Base-by-base conservation (phyloP, 164 flowering plant genomes). In the Dillenia suffruticosa region DNA sequence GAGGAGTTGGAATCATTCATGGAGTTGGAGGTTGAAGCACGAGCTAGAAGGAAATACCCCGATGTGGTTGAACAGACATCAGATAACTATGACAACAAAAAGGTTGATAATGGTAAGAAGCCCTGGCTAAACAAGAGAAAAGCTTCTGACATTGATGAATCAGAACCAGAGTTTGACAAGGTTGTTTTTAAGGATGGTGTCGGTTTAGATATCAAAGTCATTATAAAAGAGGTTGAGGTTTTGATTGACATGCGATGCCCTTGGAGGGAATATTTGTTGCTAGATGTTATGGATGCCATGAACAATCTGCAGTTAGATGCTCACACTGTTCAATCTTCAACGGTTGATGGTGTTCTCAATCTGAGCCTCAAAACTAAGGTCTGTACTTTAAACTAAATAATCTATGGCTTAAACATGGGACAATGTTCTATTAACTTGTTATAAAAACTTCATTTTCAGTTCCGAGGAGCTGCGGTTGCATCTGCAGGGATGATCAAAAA, bases 361-460 rank as follows among this genome's bases (percentile, higher is more conserved):
- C 45, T 93, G 54, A 72, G 68, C 43, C 77, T 89, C 9, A 82
- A 77, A 74, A 79, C 98, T 13, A 84, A 90, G 98, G 98, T 90
- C 56, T 17, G 69, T 59, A 10, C 44, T 24, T 12, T 12, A 24
- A 11, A 56, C 15, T 26, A 16, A 44, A 54, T 32, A 14, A 44
- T 32, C 98, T 13, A 84, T 89, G 98, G 98, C 88, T 57, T 17
- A 68, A 57, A 10, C 44, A 12, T 12, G 9, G 16, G 14, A 56
- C 15, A 13, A 43, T 44, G 55, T 32, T n/a, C 22, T 14, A 8
- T 50, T 74, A 62, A 51, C 17, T 1, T 22, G n/a, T 17, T 58
- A 32, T 5, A 24, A 0, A 2, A 64, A 16, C 40, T 57, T 50
- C 19, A 44, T 32, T 62, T 78, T 74, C 96, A 89, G 98, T 77